Percentiles rank a stretch among this genome's conserved stretches.
phyloP scores from a whole-genome alignment of 352 stramenopile species.

The Globisporangium ultimum region DNA sequence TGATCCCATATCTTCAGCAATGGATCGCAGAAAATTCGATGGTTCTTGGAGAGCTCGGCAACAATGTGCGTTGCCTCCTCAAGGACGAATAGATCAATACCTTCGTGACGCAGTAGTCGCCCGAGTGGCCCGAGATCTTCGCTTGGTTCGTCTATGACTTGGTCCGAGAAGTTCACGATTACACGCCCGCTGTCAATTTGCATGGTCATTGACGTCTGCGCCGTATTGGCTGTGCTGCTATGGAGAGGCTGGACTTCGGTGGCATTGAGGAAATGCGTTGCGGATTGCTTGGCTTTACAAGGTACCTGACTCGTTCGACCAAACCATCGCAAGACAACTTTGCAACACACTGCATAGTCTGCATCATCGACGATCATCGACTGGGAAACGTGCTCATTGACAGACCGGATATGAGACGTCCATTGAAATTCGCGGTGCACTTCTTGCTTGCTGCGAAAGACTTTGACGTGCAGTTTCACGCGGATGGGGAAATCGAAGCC shows the following conservation, averaged over 20 bases:
- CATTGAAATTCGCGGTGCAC: slow-evolving; percentile 8
- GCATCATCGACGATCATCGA: slow-evolving; percentile 5
- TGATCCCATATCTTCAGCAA: slow-evolving; percentile 14
- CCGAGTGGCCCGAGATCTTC: slow-evolving; percentile 12
- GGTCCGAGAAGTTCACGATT: slow-evolving; percentile 4
- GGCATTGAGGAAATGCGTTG: background rate
- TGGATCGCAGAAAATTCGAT: slow-evolving; percentile 19
- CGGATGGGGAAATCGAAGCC: background rate
- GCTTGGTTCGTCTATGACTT: slow-evolving; percentile 1
- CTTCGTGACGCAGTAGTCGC: slow-evolving; percentile 11
- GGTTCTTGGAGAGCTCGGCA: slow-evolving; percentile 23
- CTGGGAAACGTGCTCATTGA: background rate
- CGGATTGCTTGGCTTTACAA: slow-evolving; percentile 2
- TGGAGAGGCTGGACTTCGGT: background rate
- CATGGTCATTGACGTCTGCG: background rate
- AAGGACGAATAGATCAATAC: slow-evolving; percentile 4
- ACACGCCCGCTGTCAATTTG: background rate
- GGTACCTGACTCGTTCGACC: background rate
- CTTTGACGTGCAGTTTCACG: slow-evolving; percentile 8
- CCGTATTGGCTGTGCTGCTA: background rate
- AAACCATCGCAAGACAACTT: background rate
- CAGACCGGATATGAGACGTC: background rate
- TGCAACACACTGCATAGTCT: background rate
- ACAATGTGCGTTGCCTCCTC: slow-evolving; percentile 20
- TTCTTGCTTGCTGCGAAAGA: background rate